These are phyloP conservation scores for Scedosporium dehoogii DNA, from an alignment of 2,329 filamentous ascomycete species.

Conservation along the genomic window DNA sequence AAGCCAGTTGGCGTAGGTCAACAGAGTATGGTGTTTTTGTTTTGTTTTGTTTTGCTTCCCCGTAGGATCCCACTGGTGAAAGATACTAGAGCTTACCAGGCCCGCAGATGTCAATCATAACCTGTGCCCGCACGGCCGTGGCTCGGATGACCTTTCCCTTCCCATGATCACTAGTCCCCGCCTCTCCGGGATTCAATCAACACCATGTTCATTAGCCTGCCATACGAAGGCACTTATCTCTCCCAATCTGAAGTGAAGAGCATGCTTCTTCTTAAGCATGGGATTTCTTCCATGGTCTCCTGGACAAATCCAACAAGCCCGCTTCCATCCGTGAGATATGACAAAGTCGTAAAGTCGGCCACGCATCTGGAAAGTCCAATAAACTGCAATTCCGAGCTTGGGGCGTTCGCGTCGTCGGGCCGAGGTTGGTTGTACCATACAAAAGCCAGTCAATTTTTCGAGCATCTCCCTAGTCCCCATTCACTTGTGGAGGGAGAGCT, in stretches of 20 bases:
- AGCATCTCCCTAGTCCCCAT: constrained; percentile 44
- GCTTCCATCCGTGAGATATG: constrained; percentile 54
- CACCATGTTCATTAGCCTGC: background rate
- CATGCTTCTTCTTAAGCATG: constrained; percentile 48
- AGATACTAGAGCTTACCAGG: too few species aligned
- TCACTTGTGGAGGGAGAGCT: constrained; percentile 33
- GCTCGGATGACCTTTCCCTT: constrained; percentile 13
- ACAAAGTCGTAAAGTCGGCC: constrained; percentile 60
- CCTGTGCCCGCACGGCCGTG: constrained; percentile 9
- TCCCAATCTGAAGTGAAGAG: constrained; percentile 31
- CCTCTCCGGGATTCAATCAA: constrained; percentile 11
- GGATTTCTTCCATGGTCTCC: constrained; percentile 45
- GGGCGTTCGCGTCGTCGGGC: background rate
- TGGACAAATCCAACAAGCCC: constrained; percentile 55
- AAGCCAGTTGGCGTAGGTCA: too few species aligned
- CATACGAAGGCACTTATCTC: background rate
- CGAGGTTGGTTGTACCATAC: constrained; percentile 38
- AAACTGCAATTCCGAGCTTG: constrained; percentile 14
- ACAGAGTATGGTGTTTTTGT: too few species aligned
- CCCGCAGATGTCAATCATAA: constrained; percentile 2
- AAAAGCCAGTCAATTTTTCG: constrained; percentile 49
- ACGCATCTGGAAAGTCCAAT: constrained; percentile 42
- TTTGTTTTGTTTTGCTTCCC: too few species aligned
- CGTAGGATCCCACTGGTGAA: too few species aligned
- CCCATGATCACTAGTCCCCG: constrained; percentile 17